phyloP scores from a whole-genome alignment of 78 protist genomes.

The Emiliania huxleyi region DNA sequence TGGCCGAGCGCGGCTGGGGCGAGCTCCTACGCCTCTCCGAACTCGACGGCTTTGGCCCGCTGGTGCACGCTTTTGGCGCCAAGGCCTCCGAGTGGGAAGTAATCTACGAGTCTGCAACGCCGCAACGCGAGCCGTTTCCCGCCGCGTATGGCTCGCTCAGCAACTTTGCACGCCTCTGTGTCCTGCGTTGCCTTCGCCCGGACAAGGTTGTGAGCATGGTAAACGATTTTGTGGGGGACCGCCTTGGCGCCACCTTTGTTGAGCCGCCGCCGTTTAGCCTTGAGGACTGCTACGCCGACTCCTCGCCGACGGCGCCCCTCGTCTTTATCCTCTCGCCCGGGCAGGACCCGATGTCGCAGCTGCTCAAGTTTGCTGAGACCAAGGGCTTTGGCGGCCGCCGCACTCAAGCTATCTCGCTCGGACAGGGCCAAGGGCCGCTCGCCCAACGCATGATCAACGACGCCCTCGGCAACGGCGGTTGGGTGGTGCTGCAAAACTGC shows the following conservation, averaged over 20 bases:
- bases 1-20: conserved; percentile 67
- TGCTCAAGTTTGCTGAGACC: conserved; percentile 69
- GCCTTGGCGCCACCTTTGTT: conserved; percentile 60
- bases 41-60: conserved; percentile 49
- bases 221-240: conserved; percentile 46
- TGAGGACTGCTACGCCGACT: conserved; percentile 54
- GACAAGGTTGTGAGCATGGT: conserved; percentile 58
- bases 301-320: conserved; percentile 57
- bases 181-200: conserved; percentile 74
- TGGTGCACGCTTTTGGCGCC: conserved; percentile 7
- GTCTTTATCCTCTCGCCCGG: conserved; percentile 82
- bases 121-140: conserved; percentile 49
- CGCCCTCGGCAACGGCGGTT: conserved; percentile 69
- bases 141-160: conserved; percentile 18
- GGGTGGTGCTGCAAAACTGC: conserved; percentile 87
- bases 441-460: conserved; percentile 69
- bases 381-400: conserved; percentile 37
- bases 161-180: conserved; percentile 57
- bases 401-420: conserved; percentile 59
- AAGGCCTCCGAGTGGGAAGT: background rate
- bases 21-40: conserved; percentile 49
- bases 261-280: conserved; percentile 76
- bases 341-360: conserved; percentile 69
- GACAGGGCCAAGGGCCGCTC: conserved; percentile 81
- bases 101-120: conserved; percentile 43